These are phyloP conservation scores for Ophiocordyceps sinensis DNA, from an alignment of 2,329 filamentous ascomycete species.

Conservation along the genomic window DNA sequence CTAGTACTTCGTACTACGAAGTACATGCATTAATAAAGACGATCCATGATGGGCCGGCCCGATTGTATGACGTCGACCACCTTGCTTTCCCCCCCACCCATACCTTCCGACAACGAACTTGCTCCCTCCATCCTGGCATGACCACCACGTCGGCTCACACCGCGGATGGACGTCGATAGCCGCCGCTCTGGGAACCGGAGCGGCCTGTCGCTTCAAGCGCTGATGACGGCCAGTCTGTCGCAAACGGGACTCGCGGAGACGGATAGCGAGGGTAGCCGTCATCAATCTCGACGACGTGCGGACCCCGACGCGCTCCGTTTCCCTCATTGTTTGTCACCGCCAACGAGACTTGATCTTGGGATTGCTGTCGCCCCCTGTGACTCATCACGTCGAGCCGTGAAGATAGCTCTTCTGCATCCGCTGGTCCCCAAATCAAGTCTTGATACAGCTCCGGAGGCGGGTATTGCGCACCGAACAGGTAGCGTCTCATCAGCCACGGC, in stretches of 20 bases:
- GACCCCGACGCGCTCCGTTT: not conserved
- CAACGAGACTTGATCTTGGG: not conserved
- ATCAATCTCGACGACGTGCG: conserved; percentile 2
- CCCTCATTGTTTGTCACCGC: not conserved
- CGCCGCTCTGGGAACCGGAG: too few relatives aligned
- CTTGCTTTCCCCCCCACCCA: too few relatives aligned
- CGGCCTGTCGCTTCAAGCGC: too few relatives aligned
- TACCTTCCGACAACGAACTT: too few relatives aligned
- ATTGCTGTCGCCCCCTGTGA: not conserved
- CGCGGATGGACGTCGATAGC: too few relatives aligned
- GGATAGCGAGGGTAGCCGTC: not conserved
- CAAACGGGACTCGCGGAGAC: not conserved
- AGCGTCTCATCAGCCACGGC: conserved; percentile 18
- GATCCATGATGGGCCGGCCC: too few relatives aligned
- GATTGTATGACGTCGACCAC: too few relatives aligned
- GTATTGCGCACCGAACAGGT: conserved; percentile 8
- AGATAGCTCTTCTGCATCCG: not conserved
- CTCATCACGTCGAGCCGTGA: not conserved
- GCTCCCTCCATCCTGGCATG: too few relatives aligned
- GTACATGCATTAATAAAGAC: too few relatives aligned
- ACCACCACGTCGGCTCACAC: too few relatives aligned
- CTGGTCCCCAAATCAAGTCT: conserved; percentile 16
- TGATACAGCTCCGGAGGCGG: conserved; percentile 17
- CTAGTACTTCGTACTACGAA: too few relatives aligned
- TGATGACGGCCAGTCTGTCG: too few relatives aligned